Conservation (phyloP, 345 rosid species). For the Dovyalis caffra region DNA sequence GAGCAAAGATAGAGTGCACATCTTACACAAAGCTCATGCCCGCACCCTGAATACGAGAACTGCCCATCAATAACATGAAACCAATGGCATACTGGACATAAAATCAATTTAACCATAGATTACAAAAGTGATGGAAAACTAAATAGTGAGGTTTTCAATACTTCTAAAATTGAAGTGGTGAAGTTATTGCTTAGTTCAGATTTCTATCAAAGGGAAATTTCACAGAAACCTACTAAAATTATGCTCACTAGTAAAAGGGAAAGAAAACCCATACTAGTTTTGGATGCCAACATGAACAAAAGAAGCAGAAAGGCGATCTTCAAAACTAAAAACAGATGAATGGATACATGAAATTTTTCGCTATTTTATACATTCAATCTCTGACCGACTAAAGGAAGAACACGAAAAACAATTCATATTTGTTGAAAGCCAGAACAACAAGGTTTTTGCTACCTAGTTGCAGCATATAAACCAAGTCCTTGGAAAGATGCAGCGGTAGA, state of each 20-base stretch:
- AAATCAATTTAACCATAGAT: neutral
- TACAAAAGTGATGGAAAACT: neutral
- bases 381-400: neutral
- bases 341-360: neutral
- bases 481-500: neutral
- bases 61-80: constrained; percentile 5
- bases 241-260: neutral
- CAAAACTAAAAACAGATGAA: neutral
- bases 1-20: constrained; percentile 97
- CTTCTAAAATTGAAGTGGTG: neutral
- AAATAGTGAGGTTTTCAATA: neutral
- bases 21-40: constrained; percentile 88
- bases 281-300: neutral
- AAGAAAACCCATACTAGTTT: neutral
- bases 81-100: neutral
- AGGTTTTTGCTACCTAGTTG: neutral
- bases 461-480: neutral
- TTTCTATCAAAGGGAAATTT: neutral
- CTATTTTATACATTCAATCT: neutral
- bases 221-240: neutral
- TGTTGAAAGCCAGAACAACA: neutral
- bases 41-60: constrained; percentile 60
- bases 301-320: neutral
- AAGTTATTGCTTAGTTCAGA: neutral
- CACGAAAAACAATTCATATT: neutral